These are phyloP conservation scores for Fusarium ambrosium DNA, from an alignment of 2,329 filamentous ascomycete species.

Conservation along the genomic window DNA sequence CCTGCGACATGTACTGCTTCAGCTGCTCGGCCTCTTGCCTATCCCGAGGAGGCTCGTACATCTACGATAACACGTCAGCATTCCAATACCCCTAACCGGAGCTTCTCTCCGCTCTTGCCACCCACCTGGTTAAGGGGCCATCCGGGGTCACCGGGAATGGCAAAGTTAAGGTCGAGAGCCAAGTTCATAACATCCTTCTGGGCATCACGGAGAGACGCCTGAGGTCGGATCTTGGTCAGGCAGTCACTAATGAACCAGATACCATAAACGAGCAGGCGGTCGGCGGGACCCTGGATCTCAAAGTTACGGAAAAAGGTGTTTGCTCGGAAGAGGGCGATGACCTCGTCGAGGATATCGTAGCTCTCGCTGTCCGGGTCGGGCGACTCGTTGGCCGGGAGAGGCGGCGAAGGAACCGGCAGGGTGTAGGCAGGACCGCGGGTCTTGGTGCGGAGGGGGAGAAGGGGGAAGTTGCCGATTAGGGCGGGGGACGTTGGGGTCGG, in stretches of 20 bases:
- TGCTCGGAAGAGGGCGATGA: constrained; percentile 91
- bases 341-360: constrained; percentile 97
- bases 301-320: constrained; percentile 99
- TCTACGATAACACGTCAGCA: constrained; percentile 58
- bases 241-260: constrained; percentile 96
- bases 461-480: constrained; percentile 89
- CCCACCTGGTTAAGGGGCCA: constrained; percentile 91
- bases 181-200: constrained; percentile 87
- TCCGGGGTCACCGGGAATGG: constrained; percentile 90
- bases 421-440: constrained; percentile 95
- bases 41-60: constrained; percentile 90
- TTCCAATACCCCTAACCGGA: not conserved
- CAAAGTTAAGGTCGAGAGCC: constrained; percentile 93
- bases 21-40: constrained; percentile 91
- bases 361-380: constrained; percentile 89
- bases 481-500: constrained; percentile 74
- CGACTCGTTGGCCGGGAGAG: constrained; percentile 71
- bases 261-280: constrained; percentile 94
- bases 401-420: constrained; percentile 71
- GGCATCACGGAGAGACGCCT: constrained; percentile 70
- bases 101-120: constrained; percentile 9
- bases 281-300: constrained; percentile 96
- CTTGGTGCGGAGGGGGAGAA: constrained; percentile 93
- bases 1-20: constrained; percentile 90
- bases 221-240: constrained; percentile 86